Evolutionary conservation across 2,329 filamentous ascomycete genomes (phyloP), one percentile per base, ranked within the genome.

Genomic region (Xylaria multiplex): DNA sequence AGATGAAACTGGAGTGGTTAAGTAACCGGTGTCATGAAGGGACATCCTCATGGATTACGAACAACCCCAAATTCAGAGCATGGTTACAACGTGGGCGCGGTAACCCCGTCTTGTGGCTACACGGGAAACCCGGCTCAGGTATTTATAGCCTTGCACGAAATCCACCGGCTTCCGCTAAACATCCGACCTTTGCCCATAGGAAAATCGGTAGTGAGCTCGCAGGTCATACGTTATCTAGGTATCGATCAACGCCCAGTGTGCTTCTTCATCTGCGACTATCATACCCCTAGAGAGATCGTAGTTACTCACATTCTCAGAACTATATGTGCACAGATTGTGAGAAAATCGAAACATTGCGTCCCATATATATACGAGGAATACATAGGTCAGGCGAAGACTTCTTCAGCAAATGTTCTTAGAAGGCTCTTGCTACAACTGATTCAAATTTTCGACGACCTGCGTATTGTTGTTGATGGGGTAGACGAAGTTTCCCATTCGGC

Each of bases 101-200:
- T 14, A 13, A 3, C 56, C 8, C 6, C 2, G 13, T 59, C 24
- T 11, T 50, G n/a, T 59, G 56, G 56, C 7, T 59, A 5, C 14
- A 59, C n/a, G 56, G 56, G 7, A 59, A 59, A 9, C 56, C 56
- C 5, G 56, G 56, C 45, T 59, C 56, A 50, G 56, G 56, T 59
- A 59, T 30, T 27, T 27, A 27, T 27, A 27, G 27, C 27, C 27
- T 27, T 27, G 5, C 27, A 27, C 27, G 2, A 27, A 27, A 2
- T 27, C 27, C 27, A 27, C 27, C 27, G 5, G 27, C 27, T 27
- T 27, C 27, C 27, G 5, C 27, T 27, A 27, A 27, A 27, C 27
- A 27, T 27, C 27, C 27, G 5, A 27, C 5, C 5, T 27, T 27
- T 5, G 27, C 5, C 27, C 5, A 27, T 22, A 59, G 56, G 56